These are phyloP conservation scores for Plasmodium cynomolgi DNA, from an alignment of 169 alveolate species.

Conservation along the genomic window DNA sequence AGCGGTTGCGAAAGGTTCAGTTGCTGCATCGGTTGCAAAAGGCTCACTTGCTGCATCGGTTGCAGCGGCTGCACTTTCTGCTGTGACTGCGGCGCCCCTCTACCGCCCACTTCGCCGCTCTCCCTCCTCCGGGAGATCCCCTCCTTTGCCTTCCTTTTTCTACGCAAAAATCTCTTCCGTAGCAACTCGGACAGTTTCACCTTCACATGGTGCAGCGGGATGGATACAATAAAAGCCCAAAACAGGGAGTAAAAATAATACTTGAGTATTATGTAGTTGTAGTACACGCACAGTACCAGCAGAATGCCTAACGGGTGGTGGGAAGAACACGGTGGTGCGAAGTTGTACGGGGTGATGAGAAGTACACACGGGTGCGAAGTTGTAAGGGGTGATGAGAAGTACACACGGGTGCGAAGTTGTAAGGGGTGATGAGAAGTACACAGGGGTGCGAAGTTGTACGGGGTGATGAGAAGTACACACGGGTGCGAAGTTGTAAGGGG, in stretches of 20 bases:
- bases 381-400: background rate
- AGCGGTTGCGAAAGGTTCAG: background rate
- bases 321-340: background rate
- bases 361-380: background rate
- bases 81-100: background rate
- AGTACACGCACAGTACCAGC: constrained; percentile 75
- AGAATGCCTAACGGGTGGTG: constrained; percentile 38
- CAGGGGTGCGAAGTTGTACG: background rate
- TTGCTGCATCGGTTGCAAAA: no score
- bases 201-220: constrained; percentile 76
- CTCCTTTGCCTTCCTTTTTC: background rate
- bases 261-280: constrained; percentile 77
- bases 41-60: no score
- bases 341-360: background rate
- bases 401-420: background rate
- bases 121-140: background rate
- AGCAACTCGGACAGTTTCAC: constrained; percentile 41
- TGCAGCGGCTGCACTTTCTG: background rate
- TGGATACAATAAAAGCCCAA: constrained; percentile 81
- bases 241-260: constrained; percentile 77
- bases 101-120: background rate
- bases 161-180: constrained; percentile 17
- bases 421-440: background rate
- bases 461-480: background rate
- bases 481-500: background rate